phyloP scores from a whole-genome alignment of 2,329 filamentous ascomycete species.

The Neurospora sp. region DNA sequence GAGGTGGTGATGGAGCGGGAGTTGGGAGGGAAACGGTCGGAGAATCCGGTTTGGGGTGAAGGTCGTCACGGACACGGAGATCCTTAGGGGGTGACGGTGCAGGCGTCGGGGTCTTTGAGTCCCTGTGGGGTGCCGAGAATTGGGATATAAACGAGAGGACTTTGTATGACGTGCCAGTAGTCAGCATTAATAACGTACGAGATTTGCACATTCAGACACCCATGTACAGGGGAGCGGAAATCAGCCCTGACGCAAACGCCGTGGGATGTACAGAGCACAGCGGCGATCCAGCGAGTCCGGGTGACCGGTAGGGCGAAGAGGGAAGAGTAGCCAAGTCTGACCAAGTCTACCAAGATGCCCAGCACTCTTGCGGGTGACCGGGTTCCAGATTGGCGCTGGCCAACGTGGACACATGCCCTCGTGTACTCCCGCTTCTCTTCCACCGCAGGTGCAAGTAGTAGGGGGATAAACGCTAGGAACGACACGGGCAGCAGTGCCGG shows the following conservation, averaged over 20 bases:
- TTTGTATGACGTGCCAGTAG: conserved; percentile 28
- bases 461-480: background rate
- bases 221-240: background rate
- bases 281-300: background rate
- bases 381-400: background rate
- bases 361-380: background rate
- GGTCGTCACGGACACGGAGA: conserved; percentile 15
- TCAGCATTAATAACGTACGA: conserved; percentile 23
- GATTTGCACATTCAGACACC: conserved; percentile 1
- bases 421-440: background rate
- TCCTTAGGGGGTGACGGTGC: conserved; percentile 34
- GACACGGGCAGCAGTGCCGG: background rate
- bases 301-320: background rate
- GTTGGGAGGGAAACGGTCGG: conserved; percentile 20
- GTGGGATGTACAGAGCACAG: background rate
- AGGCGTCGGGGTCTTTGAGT: conserved; percentile 33
- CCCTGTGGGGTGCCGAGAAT: conserved; percentile 46
- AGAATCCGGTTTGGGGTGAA: conserved; percentile 21
- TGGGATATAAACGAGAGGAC: conserved; percentile 85
- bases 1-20: conserved; percentile 9
- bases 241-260: background rate
- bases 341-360: background rate
- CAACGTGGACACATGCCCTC: background rate
- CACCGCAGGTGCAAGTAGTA: background rate
- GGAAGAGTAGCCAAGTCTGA: background rate